Percentiles rank a stretch among this genome's conserved stretches.
Evolutionary conservation across 1,139 yeast genomes (phyloP).

Genomic region (Pichia sp.): DNA sequence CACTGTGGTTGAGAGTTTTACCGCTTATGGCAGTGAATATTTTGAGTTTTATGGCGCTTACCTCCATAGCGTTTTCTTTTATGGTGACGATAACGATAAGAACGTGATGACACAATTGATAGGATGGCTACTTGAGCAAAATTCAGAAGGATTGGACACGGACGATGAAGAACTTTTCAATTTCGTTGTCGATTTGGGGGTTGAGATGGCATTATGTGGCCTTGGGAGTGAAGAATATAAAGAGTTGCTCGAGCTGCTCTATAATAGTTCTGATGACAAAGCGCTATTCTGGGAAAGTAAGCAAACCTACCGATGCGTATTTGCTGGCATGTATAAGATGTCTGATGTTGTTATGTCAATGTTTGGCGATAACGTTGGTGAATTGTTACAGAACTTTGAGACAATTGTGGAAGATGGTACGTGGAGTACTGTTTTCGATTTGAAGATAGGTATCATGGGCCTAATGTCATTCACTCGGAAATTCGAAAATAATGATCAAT

Average conservation of each 20-base stretch:
- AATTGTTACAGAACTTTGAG: constrained; percentile 8
- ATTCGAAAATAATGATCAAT: not conserved
- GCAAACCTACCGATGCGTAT: constrained; percentile 4
- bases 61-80: constrained; percentile 41
- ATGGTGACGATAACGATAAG: constrained; percentile 28
- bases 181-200: constrained; percentile 6
- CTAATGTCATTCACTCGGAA: constrained; percentile 6
- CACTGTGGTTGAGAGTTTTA: constrained; percentile 39
- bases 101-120: constrained; percentile 8
- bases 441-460: constrained; percentile 40
- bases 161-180: constrained; percentile 13
- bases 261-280: constrained; percentile 7
- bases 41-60: constrained; percentile 44
- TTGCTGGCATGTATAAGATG: constrained; percentile 10
- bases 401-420: constrained; percentile 5
- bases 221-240: constrained; percentile 1
- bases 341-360: constrained; percentile 2
- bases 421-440: constrained; percentile 39
- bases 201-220: constrained; percentile 10
- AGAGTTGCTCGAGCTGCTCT: constrained; percentile 5
- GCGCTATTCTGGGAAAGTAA: constrained; percentile 12
- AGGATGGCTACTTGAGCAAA: constrained; percentile 14
- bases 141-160: constrained; percentile 7
- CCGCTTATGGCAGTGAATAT: constrained; percentile 47
- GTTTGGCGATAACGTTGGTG: constrained; percentile 4